Percentiles rank a stretch among this genome's conserved stretches.
phyloP scores from a whole-genome alignment of 306 rosid species.

The Phaseolus lunatus region DNA sequence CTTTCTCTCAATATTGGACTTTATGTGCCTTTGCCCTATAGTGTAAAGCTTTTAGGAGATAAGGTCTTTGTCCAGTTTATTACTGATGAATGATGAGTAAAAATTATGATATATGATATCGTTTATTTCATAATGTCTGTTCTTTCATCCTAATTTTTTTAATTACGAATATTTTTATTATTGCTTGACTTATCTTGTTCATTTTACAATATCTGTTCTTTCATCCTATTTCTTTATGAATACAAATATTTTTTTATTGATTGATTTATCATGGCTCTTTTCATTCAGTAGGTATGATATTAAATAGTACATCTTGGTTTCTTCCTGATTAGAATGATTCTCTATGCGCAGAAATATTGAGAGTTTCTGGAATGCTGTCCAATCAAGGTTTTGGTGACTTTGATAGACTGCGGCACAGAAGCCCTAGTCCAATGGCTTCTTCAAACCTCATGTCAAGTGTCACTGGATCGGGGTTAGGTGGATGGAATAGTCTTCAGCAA shows the following conservation, averaged over 20 bases:
- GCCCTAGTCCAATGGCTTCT: slow-evolving; percentile 91
- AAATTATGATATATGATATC: background rate
- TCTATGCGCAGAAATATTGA: slow-evolving; percentile 69
- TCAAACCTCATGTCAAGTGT: slow-evolving; percentile 74
- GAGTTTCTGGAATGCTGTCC: slow-evolving; percentile 88
- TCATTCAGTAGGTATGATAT: background rate
- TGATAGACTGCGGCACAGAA: slow-evolving; percentile 86
- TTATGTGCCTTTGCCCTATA: slow-evolving; percentile 1
- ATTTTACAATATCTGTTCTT: background rate
- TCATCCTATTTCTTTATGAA: background rate
- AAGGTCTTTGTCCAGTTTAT: slow-evolving; percentile 18
- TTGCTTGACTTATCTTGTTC: background rate
- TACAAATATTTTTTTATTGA: background rate
- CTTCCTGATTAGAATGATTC: slow-evolving; percentile 46
- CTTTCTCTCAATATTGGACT: slow-evolving; percentile 1
- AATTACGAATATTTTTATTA: too few relatives aligned
- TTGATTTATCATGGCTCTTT: background rate
- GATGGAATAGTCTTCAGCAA: slow-evolving; percentile 77
- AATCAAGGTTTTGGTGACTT: slow-evolving; percentile 84
- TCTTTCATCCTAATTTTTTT: too few relatives aligned
- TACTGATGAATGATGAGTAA: background rate
- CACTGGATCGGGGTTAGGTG: slow-evolving; percentile 67
- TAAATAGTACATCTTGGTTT: slow-evolving; percentile 17
- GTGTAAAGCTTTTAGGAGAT: background rate
- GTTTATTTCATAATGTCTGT: too few relatives aligned